Conservation (phyloP, 331 rosid species). For the Malus hybrid region DNA sequence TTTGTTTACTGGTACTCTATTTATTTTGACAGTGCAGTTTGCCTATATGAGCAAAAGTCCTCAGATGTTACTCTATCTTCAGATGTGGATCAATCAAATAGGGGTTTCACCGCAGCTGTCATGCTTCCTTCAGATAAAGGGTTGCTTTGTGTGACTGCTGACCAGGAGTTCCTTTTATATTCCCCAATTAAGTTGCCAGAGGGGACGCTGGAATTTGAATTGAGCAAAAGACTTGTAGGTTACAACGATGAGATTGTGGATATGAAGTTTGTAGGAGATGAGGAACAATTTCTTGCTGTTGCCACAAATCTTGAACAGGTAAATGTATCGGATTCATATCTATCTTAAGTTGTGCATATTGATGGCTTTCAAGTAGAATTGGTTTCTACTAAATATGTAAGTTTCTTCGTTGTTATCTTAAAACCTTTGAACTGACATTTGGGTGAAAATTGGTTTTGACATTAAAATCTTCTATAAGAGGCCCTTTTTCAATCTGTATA, state of each 20-base stretch:
- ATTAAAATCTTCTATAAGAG: background rate
- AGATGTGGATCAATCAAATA: conserved; percentile 50
- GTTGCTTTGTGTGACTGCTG: conserved; percentile 90
- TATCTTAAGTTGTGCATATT: conserved; percentile 6
- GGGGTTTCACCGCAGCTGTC: conserved; percentile 78
- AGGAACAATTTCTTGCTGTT: conserved; percentile 79
- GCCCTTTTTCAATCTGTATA: background rate
- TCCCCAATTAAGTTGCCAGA: conserved; percentile 42
- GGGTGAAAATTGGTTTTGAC: background rate
- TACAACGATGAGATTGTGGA: conserved; percentile 89
- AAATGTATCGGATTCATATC: background rate
- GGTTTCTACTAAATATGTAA: background rate
- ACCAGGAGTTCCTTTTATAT: conserved; percentile 84
- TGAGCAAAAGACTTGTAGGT: conserved; percentile 80
- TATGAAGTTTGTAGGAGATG: conserved; percentile 83
- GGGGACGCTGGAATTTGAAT: conserved; percentile 35
- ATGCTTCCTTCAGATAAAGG: conserved; percentile 68
- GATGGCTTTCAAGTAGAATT: background rate
- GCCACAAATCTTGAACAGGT: conserved; percentile 98
- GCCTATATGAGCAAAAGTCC: conserved; percentile 81
- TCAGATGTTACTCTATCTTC: conserved; percentile 55
- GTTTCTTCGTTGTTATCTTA: background rate
- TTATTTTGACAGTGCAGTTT: conserved; percentile 62
- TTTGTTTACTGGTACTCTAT: conserved; percentile 14
- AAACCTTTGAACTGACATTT: background rate